Evolutionary conservation across 805 yeast species (phyloP), one percentile per base, ranked within the genome.

Genomic region (Nakazawaea ishiwadae): DNA sequence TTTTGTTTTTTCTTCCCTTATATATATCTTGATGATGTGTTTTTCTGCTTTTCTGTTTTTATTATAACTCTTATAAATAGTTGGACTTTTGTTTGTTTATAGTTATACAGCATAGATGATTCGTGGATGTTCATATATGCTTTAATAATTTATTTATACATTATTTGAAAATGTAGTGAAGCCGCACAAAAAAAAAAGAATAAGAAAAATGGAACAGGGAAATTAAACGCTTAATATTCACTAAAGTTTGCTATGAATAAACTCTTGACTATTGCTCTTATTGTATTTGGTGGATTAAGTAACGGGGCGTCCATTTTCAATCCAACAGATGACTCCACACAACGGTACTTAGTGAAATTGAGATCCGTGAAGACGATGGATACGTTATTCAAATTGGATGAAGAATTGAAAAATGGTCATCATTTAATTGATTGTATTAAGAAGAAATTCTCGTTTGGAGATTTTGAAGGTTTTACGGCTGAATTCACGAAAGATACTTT

Each of bases 401-500:
- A 42, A 7, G 29, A 28, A 17, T 20, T 50, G 16, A 45, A 46
- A n/a, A 40, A 59, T 7, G 52, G 62, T 8, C 62, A 73, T 21
- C 72, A 77, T 51, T 60, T 72, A 39, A 56, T 75, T 46, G 64
- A 70, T 29, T 58, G 67, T 31, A 71, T 85, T 20, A 64, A 68
- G 10, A 68, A 71, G 42, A 65, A 74, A 10, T 78, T 78, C 49
- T 69, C 84, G 0, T 77, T 87, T 52, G 95, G 95, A 1, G 70
- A 69, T 17, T 83, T 85, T 54, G 77, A 74, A 48, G 95, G 84
- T 0, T 75, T 88, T 46, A 70, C 81, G 0, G 88, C 89, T 1
- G 71, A 70, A 41, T 76, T 82, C 54, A 65, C 80, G 9, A 56
- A 60, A 20, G 75, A 65, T 9, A 63, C 71, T 1, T 51, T 76